Evolutionary conservation across 768 basidiomycete genomes (phyloP), one percentile per base, ranked within the genome.

Genomic region (Mycena galericulata): DNA sequence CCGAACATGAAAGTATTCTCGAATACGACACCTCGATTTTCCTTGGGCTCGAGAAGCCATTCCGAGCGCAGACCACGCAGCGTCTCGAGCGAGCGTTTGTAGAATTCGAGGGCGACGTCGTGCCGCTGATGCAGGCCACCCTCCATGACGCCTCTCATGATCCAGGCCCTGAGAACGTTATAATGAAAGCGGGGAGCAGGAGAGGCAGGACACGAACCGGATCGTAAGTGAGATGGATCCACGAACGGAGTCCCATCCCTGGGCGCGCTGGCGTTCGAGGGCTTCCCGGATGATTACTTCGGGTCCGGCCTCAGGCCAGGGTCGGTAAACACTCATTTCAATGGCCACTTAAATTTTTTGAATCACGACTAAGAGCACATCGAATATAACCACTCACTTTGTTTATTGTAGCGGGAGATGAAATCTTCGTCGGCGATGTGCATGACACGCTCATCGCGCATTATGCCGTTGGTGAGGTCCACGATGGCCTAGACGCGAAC

Each of bases 231-330:
- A 65, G 10, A 74, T 27, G 2, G 74, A 71, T 2, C 55, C 63
- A 46, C 73, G 74, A n/a, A 62, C 57, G 7, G 53, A n/a, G 18
- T 68, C 57, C 72, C 74, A 75, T 20, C 73, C 70, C 27, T 71
- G 17, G 4, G 30, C 55, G 24, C 43, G 45, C 45, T 74, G 67
- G 5, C 73, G 67, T 26, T 62, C 58, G 11, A 74, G 62, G 17
- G 70, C 69, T 20, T 63, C 72, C 27, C 64, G 62, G 14, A 76
- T 66, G 27, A 64, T 57, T 12, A 64, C 45, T 17, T 72, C 63
- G 8, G 72, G 70, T 11, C 64, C 68, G 1, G 30, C 51, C 7
- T 59, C 67, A 3, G 43, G 10, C 59, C 65, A 56, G 7, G 50
- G 50, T 12, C 54, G 32, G 38, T 30, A 45, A 9, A 38, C 36